Conservation (phyloP, 352 stramenopile genomes). For the Phytophthora macrochlamydospora region DNA sequence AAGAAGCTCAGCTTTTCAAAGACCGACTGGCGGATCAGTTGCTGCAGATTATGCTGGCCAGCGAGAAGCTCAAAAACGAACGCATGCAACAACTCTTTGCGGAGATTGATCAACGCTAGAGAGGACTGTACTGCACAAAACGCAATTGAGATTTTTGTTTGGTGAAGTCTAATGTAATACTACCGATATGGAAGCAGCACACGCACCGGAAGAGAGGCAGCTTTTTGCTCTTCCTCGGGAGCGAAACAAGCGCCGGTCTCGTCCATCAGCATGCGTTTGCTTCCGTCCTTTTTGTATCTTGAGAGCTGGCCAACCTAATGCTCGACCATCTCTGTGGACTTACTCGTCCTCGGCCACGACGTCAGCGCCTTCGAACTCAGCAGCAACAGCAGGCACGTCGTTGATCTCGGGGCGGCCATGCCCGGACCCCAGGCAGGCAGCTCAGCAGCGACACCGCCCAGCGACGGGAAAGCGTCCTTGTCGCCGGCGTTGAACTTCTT, state of each 20-base stretch:
- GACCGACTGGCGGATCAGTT: constrained; percentile 78
- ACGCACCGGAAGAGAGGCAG: constrained; percentile 24
- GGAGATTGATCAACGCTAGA: constrained; percentile 45
- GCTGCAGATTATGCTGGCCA: constrained; percentile 69
- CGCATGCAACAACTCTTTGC: constrained; percentile 82
- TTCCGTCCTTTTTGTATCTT: constrained; percentile 30
- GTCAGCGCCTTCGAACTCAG: constrained; percentile 47
- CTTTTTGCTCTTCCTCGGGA: constrained; percentile 26
- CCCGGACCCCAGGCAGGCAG: constrained; percentile 67
- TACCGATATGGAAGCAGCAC: constrained; percentile 38
- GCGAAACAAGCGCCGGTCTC: constrained; percentile 14
- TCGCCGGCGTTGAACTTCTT: constrained; percentile 87
- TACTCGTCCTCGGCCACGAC: constrained; percentile 52
- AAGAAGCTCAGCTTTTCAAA: constrained; percentile 79
- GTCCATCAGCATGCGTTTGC: constrained; percentile 27
- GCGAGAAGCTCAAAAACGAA: constrained; percentile 71
- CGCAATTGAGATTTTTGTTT: constrained; percentile 2
- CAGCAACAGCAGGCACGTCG: constrained; percentile 39
- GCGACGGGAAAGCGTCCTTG: constrained; percentile 81
- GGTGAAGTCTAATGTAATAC: constrained; percentile 49
- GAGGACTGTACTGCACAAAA: constrained; percentile 3
- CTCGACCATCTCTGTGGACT: constrained; percentile 18
- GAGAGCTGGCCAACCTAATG: constrained; percentile 16
- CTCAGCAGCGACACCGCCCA: constrained; percentile 54
- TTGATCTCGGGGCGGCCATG: constrained; percentile 43